Conservation (phyloP, 495 filamentous ascomycete species). For the Pseudomonodictys pantanalensis region DNA sequence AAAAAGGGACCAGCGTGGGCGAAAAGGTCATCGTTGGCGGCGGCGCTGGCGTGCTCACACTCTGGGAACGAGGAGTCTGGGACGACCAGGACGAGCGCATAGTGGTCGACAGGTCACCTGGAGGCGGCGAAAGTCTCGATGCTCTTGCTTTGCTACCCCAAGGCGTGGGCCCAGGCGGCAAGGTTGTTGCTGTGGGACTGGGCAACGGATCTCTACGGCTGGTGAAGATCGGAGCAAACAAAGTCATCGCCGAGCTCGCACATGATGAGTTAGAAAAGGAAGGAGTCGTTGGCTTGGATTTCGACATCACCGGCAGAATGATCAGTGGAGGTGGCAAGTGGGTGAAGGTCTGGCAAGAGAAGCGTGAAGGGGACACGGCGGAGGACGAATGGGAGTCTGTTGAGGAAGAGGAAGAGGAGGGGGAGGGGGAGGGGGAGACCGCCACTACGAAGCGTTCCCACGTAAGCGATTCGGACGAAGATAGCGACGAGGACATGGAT, state of each 20-base stretch:
- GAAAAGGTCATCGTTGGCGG: slow-evolving; percentile 79
- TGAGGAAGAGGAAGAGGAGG: slow-evolving; percentile 39
- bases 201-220: slow-evolving; percentile 65
- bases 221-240: slow-evolving; percentile 57
- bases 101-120: slow-evolving; percentile 57
- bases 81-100: slow-evolving; percentile 91
- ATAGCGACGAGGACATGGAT: slow-evolving; percentile 44
- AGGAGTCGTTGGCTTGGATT: slow-evolving; percentile 71
- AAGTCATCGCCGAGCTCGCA: slow-evolving; percentile 57
- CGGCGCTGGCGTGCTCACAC: slow-evolving; percentile 72
- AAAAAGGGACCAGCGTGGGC: slow-evolving; percentile 60
- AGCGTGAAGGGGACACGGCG: slow-evolving; percentile 43
- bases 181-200: slow-evolving; percentile 69
- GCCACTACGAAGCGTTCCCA: slow-evolving; percentile 3
- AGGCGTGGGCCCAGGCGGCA: slow-evolving; percentile 57
- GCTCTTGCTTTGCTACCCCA: slow-evolving; percentile 64
- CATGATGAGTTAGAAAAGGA: slow-evolving; percentile 89
- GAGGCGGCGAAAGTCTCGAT: slow-evolving; percentile 69
- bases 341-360: slow-evolving; percentile 82
- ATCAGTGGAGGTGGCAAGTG: slow-evolving; percentile 79
- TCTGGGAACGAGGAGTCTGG: slow-evolving; percentile 93
- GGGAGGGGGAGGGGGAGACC: slow-evolving; percentile 41
- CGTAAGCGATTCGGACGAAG: slow-evolving; percentile 35
- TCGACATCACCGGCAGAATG: slow-evolving; percentile 79
- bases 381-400: slow-evolving; percentile 47